Evolutionary conservation across 805 yeast genomes (phyloP), one percentile per base, ranked within the genome.

Genomic region (Lachancea meyersii): DNA sequence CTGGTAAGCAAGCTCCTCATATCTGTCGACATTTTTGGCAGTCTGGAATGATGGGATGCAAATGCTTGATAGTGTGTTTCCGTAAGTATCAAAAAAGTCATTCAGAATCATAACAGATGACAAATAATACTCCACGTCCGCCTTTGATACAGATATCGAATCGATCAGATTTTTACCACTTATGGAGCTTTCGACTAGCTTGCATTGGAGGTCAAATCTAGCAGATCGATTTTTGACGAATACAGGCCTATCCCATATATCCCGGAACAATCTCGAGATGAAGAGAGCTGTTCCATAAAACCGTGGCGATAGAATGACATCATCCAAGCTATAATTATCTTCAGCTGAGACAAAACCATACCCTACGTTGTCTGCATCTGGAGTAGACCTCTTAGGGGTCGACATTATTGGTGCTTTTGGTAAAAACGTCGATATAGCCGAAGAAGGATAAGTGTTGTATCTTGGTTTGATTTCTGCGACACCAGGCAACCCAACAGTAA

Each of bases 281-380:
- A 88, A 75, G 20, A 87, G 72, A 11, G 91, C 81, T 14, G 86
- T 76, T 36, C 96, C 97, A 60, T 86, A 89, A 54, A 89, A 88
- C 51, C 96, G 71, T 52, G 95, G 95, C 64, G 96, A 86, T 47
- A 93, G 72, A 23, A 85, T 78, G n/a, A 91, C 95, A 59, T 80
- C 82, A 49, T 81, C 85, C 38, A 82, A 71, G 28, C 75, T 58
- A 31, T 55, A 61, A 26, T 44, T 49, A 19, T 40, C 46, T 31
- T 34, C 42, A 1, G 51, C 18, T 13, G 47, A 27, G n/a, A 51
- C 33, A 10, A 43, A 27, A 20, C 17, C 28, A 17, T 23, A 32
- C n/a, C 41, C 41, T 9, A 16, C 28, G 18, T 38, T 38, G 10
- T 38, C 35, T 5, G 30, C 18, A 10, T 47, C 30, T 16, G 39